Evolutionary conservation across 306 rosid species (phyloP), one percentile per base, ranked within the genome.

Genomic region (Cyclanthera cordifolia): DNA sequence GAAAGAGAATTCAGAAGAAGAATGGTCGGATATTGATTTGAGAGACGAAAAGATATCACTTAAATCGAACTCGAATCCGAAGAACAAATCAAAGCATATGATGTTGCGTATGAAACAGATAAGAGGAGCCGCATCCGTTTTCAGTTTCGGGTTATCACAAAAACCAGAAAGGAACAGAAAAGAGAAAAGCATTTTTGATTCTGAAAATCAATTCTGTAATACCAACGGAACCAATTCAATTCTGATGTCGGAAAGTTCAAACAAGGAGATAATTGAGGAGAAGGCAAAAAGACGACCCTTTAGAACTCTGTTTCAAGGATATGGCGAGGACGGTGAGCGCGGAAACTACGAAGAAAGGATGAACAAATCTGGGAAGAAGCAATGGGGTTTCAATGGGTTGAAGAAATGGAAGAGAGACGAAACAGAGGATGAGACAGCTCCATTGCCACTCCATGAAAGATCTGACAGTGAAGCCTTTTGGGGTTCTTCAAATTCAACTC

Each of bases 11-110:
- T 32, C 82, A 27, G 96, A 86, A 6, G 96, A 86, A 67, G 90
- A 88, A 61, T 90, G 99, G 97, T 85, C 96, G 0, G 87, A 82
- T 8, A 93, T 93, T 72, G 97, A 93, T 75, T 82, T 93, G 74
- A 85, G 83, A 74, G 99, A 86, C 58, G 99, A 90, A 48, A 73
- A 82, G 14, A 53, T 82, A 67, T 68, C 77, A 45, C 45, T 74
- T 67, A 82, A 72, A 21, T 76, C 80, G 71, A 82, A 69, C 41
- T 78, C 80, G 0, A 80, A 78, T 81, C 85, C 83, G 11, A 89
- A 80, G 78, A 82, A 51, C 63, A 87, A 69, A 67, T 65, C 77
- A 1, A 89, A 80, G 75, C 85, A 80, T 0, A 79, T 82, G 58
- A 79, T 82, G 58, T 85, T 91, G 7, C 75, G 87, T 34, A 57